phyloP scores from a whole-genome alignment of 2,329 filamentous ascomycete genomes.

The Colletotrichum cordylinicola region DNA sequence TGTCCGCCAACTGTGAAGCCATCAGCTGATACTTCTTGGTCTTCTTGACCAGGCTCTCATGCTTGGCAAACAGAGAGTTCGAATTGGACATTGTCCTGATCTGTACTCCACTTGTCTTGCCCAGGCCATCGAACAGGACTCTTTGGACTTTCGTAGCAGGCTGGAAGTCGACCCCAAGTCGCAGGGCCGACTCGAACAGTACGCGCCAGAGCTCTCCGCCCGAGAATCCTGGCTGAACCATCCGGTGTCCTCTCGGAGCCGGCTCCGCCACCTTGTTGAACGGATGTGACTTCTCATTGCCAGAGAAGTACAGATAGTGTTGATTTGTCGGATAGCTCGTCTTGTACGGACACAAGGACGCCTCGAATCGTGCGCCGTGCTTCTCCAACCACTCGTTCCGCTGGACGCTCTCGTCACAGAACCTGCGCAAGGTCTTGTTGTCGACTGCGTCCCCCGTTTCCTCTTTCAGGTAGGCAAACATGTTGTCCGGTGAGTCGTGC shows the following conservation, averaged over 20 bases:
- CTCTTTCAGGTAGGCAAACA: constrained; percentile 19
- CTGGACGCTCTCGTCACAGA: constrained; percentile 22
- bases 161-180: not conserved
- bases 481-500: constrained; percentile 21
- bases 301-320: constrained; percentile 11
- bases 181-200: not conserved
- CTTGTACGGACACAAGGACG: constrained; percentile 15
- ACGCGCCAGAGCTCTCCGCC: not conserved
- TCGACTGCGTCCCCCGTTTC: constrained; percentile 15
- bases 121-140: not conserved
- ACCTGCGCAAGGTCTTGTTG: constrained; percentile 16
- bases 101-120: not conserved
- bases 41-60: not conserved
- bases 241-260: not conserved
- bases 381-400: constrained; percentile 19
- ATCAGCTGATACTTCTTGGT: not conserved
- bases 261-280: constrained; percentile 4
- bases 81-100: not conserved
- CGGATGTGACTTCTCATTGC: constrained; percentile 8
- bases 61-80: not conserved
- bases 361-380: constrained; percentile 14
- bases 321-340: constrained; percentile 21
- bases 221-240: not conserved
- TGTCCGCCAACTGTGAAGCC: not conserved
- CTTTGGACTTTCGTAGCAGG: not conserved